Evolutionary conservation across 805 yeast genomes (phyloP).

Genomic region (Yamadazyma phyllophila): DNA sequence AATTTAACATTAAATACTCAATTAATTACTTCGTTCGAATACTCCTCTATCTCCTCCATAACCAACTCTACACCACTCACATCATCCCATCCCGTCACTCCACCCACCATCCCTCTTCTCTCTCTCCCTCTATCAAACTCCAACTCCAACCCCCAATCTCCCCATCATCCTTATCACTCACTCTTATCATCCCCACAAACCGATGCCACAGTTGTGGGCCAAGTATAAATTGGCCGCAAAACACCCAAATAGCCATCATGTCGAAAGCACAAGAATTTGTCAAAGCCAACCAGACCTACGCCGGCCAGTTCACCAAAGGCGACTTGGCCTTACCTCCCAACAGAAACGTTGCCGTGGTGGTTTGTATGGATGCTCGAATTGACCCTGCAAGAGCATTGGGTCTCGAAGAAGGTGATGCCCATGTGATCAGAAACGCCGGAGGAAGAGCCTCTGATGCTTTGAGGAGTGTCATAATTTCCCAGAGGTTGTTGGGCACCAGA

Average conservation of each 20-base stretch:
- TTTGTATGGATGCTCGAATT: slow-evolving; percentile 43
- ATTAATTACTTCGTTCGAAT: too few relatives aligned
- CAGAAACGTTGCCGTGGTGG: slow-evolving; percentile 32
- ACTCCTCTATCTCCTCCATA: too few relatives aligned
- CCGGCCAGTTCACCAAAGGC: slow-evolving; percentile 24
- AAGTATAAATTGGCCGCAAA: neutral
- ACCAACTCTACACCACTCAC: too few relatives aligned
- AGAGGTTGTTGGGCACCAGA: slow-evolving; percentile 36
- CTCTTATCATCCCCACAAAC: neutral
- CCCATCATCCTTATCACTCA: too few relatives aligned
- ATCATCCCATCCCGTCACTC: too few relatives aligned
- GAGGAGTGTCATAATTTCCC: slow-evolving; percentile 39
- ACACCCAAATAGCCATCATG: slow-evolving; percentile 16
- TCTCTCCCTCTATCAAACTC: too few relatives aligned
- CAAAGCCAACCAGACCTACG: slow-evolving; percentile 22
- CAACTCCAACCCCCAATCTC: too few relatives aligned
- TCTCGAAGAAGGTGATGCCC: slow-evolving; percentile 40
- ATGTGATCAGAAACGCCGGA: slow-evolving; percentile 45
- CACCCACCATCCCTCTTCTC: too few relatives aligned
- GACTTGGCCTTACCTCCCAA: slow-evolving; percentile 38
- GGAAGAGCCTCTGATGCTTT: slow-evolving; percentile 42
- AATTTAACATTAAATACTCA: too few relatives aligned
- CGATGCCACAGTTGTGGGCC: neutral
- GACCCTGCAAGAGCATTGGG: slow-evolving; percentile 38
- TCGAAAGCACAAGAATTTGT: slow-evolving; percentile 21